Percentiles rank a stretch among this genome's conserved stretches.
phyloP scores from a whole-genome alignment of 305 asterid genomes.

The Fraxinus floribunda region DNA sequence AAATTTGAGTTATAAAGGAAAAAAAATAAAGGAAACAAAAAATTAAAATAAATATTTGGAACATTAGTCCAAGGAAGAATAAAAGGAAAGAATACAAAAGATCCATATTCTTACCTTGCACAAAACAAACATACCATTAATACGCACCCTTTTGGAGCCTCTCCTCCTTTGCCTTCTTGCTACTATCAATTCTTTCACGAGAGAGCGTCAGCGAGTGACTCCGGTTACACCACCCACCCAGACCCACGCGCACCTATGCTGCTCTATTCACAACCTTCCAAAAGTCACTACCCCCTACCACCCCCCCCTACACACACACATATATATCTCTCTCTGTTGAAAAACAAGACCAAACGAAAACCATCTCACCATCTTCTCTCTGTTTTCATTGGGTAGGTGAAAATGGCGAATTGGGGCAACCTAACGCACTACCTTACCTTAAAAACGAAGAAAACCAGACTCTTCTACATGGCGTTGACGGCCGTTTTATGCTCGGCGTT shows the following conservation, averaged over 20 bases:
- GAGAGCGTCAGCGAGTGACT: constrained; percentile 48
- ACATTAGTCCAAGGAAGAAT: constrained; percentile 6
- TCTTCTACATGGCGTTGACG: constrained; percentile 44
- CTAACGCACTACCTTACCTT: constrained; percentile 46
- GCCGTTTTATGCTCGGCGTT: constrained; percentile 61
- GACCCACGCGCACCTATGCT: background rate
- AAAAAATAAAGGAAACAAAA: background rate
- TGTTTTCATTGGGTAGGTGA: constrained; percentile 24
- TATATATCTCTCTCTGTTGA: background rate
- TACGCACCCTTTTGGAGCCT: constrained; percentile 28
- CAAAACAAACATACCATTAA: constrained; percentile 28
- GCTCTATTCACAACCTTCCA: background rate
- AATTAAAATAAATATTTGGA: background rate
- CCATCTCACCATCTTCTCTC: background rate
- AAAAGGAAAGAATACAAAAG: constrained; percentile 11
- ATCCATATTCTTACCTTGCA: constrained; percentile 24
- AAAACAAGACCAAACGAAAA: background rate
- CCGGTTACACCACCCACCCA: background rate
- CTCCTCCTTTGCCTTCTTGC: background rate
- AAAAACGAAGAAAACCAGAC: constrained; percentile 54
- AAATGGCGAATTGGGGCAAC: constrained; percentile 59
- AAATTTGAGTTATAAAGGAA: background rate
- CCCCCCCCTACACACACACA: background rate
- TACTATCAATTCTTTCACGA: constrained; percentile 38
- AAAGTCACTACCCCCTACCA: background rate